Evolutionary conservation across 371 early-diverging fungal genomes (phyloP), one percentile per base, ranked within the genome.

Genomic region (Actinomucor elegans): DNA sequence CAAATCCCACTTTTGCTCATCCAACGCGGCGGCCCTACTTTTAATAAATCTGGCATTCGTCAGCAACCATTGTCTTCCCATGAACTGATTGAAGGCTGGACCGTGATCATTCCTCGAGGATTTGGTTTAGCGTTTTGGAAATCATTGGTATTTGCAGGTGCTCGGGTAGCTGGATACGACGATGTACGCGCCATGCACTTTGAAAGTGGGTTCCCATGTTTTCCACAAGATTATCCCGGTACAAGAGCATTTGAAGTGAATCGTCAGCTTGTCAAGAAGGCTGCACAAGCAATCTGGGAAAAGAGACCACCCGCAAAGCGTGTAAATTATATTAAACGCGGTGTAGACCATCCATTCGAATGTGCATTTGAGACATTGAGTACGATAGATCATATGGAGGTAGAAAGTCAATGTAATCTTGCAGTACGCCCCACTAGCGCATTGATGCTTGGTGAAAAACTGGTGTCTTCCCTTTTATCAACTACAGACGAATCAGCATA

Each of bases 111-210:
- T 4, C 94, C 96, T 11, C 66, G 71, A n/a, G 91, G 89, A 0
- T 94, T 87, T 81, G 94, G 84, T 1, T 84, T 88, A 71, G 66
- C 86, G 0, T 86, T 97, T 54, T 97, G 96, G 96, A 87, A 90
- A 65, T 81, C 90, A 8, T 69, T 97, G 9, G 71, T 88, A 7
- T 96, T 91, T 79, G 94, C 93, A 0, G 98, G 97, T 11, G 93
- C 90, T 1, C 83, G 93, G 26, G 87, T 84, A 1, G 88, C 84
- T 26, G 94, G 83, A 8, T 60, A 75, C 31, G 55, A 83, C 3
- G 85, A 87, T 55, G 48, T 80, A 1, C 64, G 71, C 21, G 69
- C 73, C n/a, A 76, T 81, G 57, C 76, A 81, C 28, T 84, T 80
- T 45, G 84, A 87, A 60, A 68, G 74, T 11, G 75, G 83, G 1